These are phyloP conservation scores for Sphaerulina musiva DNA, from an alignment of 2,329 filamentous ascomycete species.

Conservation along the genomic window DNA sequence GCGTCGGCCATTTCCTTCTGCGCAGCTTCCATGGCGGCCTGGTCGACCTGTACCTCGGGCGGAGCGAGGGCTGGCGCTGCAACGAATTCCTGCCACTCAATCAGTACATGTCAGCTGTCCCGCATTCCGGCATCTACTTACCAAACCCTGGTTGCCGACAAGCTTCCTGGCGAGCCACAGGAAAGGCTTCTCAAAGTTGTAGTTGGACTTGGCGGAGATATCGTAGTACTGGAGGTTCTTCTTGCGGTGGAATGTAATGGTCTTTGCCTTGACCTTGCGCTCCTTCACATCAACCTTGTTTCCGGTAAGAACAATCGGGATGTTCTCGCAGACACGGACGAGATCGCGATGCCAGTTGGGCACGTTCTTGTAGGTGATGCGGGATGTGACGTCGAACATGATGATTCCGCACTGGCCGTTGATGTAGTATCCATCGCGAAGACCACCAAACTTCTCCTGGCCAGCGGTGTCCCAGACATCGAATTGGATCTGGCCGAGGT, in stretches of 20 bases:
- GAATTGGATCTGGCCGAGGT: constrained; percentile 95
- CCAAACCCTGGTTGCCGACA: constrained; percentile 81
- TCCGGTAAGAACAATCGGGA: constrained; percentile 93
- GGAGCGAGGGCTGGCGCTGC: constrained; percentile 91
- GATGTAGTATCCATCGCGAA: constrained; percentile 99
- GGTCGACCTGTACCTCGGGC: constrained; percentile 84
- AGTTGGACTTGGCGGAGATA: constrained; percentile 99
- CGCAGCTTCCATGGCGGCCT: constrained; percentile 73
- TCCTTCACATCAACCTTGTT: constrained; percentile 99
- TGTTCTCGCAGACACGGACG: constrained; percentile 98
- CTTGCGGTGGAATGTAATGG: constrained; percentile 99
- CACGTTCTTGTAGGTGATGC: constrained; percentile 99
- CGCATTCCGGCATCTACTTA: constrained; percentile 43
- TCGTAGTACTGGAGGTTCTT: constrained; percentile 99
- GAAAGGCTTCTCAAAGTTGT: constrained; percentile 99
- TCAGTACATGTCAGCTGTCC: constrained; percentile 24
- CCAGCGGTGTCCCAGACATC: constrained; percentile 99
- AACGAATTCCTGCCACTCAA: constrained; percentile 71
- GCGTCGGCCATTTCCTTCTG: constrained; percentile 82
- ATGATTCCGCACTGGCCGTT: constrained; percentile 99
- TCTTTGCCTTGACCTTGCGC: constrained; percentile 99
- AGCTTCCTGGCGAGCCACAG: constrained; percentile 98
- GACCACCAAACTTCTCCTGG: constrained; percentile 99
- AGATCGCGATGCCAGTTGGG: constrained; percentile 99
- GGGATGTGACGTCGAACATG: constrained; percentile 99